Evolutionary conservation across 495 filamentous ascomycete genomes (phyloP), one percentile per base, ranked within the genome.

Genomic region (Lasiosphaeria ovina): DNA sequence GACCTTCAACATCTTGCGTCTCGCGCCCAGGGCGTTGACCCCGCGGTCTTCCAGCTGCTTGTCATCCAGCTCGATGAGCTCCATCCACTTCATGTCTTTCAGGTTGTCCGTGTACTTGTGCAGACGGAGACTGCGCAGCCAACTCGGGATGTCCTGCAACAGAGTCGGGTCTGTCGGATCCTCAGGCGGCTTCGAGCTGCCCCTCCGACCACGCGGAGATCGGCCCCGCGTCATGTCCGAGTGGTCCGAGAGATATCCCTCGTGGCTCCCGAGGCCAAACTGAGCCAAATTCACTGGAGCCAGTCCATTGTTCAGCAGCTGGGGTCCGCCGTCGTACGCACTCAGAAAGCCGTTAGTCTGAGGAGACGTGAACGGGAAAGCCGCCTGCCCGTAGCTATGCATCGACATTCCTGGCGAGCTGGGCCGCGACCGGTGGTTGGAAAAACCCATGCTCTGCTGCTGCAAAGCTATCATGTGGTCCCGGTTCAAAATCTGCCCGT

Each of bases 51-150:
- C 93, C 66, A 98, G 79, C 57, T 90, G 92, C 74, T 92, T 93
- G 69, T 98, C 95, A 72, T 96, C 90, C 60, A 98, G 79, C 73
- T 92, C 89, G 63, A 98, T 77, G 66, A 98, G 69, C 14, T 98
- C 93, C n/a, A 84, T 89, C 94, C 94, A 98, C 64, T 93, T 91
- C 74, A 98, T 82, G 71, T 97, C 92, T 76, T 98, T 98, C 66
- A 98, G 77, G 70, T 98, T 93, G 63, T 98, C 94, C 40, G 94
- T 98, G 75, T 98, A 98, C 79, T 98, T 98, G 79, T 98, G 94
- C 65, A 98, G 79, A 60, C 94, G 87, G 68, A 98, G 80, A 72
- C 91, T 97, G 76, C 94, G 87, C 71, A 98, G 81, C 94, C 94
- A 98, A 72, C 84, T 87, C 63, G 95, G 93, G 65, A 98, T 96